phyloP scores from a whole-genome alignment of 2,329 filamentous ascomycete genomes.

The Akanthomyces lecanii region DNA sequence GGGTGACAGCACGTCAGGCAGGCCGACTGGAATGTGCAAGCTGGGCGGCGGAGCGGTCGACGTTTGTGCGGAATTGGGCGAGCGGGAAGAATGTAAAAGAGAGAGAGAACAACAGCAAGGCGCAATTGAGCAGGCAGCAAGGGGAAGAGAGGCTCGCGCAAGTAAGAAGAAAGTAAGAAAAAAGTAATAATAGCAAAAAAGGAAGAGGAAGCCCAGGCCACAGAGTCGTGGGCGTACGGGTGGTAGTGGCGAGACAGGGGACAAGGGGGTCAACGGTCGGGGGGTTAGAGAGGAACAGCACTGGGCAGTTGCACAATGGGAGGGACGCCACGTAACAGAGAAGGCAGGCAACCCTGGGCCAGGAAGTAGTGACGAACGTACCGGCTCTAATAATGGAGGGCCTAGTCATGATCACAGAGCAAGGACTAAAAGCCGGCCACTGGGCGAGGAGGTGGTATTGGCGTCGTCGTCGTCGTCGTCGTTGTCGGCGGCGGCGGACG shows the following conservation, averaged over 20 bases:
- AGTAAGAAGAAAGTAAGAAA: neutral
- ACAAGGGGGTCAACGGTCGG: slow-evolving; percentile 8
- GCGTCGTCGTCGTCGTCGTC: no score
- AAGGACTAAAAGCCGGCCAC: neutral
- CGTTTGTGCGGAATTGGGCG: neutral
- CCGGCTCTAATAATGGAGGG: slow-evolving; percentile 57
- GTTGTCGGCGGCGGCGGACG: neutral
- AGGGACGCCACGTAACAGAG: slow-evolving; percentile 18
- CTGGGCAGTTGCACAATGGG: slow-evolving; percentile 3
- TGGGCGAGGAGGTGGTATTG: slow-evolving; percentile 16
- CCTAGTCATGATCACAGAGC: slow-evolving; percentile 48
- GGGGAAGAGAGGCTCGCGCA: neutral
- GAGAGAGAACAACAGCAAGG: slow-evolving; percentile 3
- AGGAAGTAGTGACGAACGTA: slow-evolving; percentile 38
- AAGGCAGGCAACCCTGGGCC: slow-evolving; percentile 15
- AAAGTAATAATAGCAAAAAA: neutral
- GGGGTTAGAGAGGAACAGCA: slow-evolving; percentile 19
- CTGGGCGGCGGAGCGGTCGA: neutral
- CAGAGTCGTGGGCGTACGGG: neutral
- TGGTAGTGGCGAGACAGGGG: slow-evolving; percentile 1
- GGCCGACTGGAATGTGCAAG: slow-evolving; percentile 9
- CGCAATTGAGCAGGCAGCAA: neutral
- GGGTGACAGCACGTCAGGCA: slow-evolving; percentile 5
- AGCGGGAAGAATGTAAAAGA: slow-evolving; percentile 12
- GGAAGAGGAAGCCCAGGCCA: neutral